These are phyloP conservation scores for Aspergillus floridensis DNA, from an alignment of 2,329 filamentous ascomycete species.

Conservation along the genomic window DNA sequence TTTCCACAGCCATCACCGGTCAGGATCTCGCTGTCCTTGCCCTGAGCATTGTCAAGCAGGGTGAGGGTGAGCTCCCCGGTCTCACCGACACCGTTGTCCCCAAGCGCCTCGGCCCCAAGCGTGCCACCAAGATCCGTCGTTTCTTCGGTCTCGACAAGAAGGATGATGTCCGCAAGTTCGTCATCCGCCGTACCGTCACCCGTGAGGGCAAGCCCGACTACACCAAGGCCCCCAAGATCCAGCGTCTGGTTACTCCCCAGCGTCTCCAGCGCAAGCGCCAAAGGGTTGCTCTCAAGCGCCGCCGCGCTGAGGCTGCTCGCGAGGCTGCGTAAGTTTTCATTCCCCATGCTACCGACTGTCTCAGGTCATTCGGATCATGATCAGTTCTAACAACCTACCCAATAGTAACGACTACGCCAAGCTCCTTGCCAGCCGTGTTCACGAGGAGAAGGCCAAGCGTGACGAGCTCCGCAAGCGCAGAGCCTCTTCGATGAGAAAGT, in stretches of 20 bases:
- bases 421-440: constrained; percentile 93
- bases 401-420: constrained; percentile 90
- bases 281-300: constrained; percentile 96
- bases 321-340: constrained; percentile 86
- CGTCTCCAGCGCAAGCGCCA: constrained; percentile 99
- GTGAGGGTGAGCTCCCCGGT: constrained; percentile 88
- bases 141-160: constrained; percentile 99
- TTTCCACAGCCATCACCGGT: constrained; percentile 76
- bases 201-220: constrained; percentile 96
- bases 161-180: constrained; percentile 99
- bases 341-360: neutral
- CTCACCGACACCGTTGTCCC: constrained; percentile 97
- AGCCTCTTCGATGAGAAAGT: constrained; percentile 91
- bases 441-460: constrained; percentile 92
- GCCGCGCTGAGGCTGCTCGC: constrained; percentile 94
- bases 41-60: constrained; percentile 96
- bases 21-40: constrained; percentile 94
- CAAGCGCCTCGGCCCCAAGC: constrained; percentile 99
- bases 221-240: constrained; percentile 99
- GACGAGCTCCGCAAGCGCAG: constrained; percentile 94
- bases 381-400: neutral
- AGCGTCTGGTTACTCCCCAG: constrained; percentile 98
- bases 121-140: constrained; percentile 98
- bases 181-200: constrained; percentile 97
- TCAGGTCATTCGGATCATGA: neutral